Evolutionary conservation across 2,329 filamentous ascomycete genomes (phyloP).

Genomic region (Lecanosticta acicola): DNA sequence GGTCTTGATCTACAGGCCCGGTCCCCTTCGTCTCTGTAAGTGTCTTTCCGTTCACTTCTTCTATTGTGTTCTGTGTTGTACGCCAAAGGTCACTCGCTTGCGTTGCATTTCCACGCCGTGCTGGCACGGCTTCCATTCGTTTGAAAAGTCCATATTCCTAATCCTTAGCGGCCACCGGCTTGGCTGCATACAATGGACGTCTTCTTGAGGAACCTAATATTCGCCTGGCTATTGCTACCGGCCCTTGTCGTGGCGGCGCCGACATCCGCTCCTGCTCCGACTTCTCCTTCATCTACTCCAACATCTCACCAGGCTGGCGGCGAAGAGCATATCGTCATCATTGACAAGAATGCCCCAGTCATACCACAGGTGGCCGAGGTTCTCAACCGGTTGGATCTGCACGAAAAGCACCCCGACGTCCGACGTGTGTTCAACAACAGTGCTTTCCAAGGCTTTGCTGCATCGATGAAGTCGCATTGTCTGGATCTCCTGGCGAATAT

Average conservation of each 20-base stretch:
- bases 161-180: slow-evolving; percentile 4
- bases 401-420: slow-evolving; percentile 36
- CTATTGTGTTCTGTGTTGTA: background rate
- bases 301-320: slow-evolving; percentile 22
- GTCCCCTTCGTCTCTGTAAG: background rate
- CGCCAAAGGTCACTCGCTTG: slow-evolving; percentile 2
- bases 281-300: slow-evolving; percentile 2
- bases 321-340: slow-evolving; percentile 35
- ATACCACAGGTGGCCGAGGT: slow-evolving; percentile 34
- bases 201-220: background rate
- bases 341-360: slow-evolving; percentile 30
- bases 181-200: background rate
- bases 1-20: background rate
- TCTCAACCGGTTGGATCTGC: slow-evolving; percentile 33
- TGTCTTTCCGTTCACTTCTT: background rate
- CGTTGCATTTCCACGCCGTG: background rate
- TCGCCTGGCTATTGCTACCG: background rate
- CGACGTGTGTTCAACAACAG: slow-evolving; percentile 38
- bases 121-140: slow-evolving; percentile 6
- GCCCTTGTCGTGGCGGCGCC: slow-evolving; percentile 1
- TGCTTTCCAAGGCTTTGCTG: slow-evolving; percentile 37
- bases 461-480: slow-evolving; percentile 39
- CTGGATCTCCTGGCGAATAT: slow-evolving; percentile 36
- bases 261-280: background rate
- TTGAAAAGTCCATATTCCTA: background rate